These are phyloP conservation scores for Ceratobasidium sp. DNA, from an alignment of 1,284 basidiomycete species.

Conservation along the genomic window DNA sequence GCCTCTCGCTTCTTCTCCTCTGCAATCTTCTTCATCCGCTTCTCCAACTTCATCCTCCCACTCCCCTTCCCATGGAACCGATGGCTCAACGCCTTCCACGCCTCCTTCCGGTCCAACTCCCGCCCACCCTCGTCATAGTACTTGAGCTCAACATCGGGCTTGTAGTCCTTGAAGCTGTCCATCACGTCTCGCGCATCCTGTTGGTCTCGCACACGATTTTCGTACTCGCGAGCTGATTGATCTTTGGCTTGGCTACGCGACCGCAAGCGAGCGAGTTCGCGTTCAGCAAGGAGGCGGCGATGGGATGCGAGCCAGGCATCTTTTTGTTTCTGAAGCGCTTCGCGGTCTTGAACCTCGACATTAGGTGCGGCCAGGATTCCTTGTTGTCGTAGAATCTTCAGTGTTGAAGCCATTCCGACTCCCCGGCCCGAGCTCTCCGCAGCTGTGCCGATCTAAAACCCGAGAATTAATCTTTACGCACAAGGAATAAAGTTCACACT, in stretches of 20 bases:
- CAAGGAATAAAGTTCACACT: constrained; percentile 54
- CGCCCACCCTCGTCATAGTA: constrained; percentile 99
- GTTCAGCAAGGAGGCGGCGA: constrained; percentile 78
- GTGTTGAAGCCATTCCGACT: constrained; percentile 88
- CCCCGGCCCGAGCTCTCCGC: constrained; percentile 77
- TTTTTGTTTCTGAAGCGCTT: constrained; percentile 84
- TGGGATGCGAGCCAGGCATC: constrained; percentile 94
- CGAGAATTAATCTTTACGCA: background rate
- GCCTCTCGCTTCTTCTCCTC: constrained; percentile 93
- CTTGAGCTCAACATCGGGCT: constrained; percentile 95
- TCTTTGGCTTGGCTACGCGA: constrained; percentile 88
- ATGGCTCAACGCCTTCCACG: constrained; percentile 95
- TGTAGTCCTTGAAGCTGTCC: constrained; percentile 93
- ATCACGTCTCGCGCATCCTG: constrained; percentile 88
- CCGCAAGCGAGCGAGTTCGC: constrained; percentile 83
- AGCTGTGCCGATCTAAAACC: constrained; percentile 70
- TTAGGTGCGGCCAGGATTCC: constrained; percentile 83
- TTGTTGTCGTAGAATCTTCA: constrained; percentile 91
- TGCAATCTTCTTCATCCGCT: constrained; percentile 91
- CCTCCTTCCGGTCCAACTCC: constrained; percentile 91
- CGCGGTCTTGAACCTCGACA: constrained; percentile 81
- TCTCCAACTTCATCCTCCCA: constrained; percentile 95
- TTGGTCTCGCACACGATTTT: constrained; percentile 92
- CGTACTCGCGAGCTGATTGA: constrained; percentile 94
- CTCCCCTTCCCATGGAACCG: constrained; percentile 97